These are phyloP conservation scores for Panaeolus papilionaceus DNA, from an alignment of 768 basidiomycete genomes.

Conservation along the genomic window DNA sequence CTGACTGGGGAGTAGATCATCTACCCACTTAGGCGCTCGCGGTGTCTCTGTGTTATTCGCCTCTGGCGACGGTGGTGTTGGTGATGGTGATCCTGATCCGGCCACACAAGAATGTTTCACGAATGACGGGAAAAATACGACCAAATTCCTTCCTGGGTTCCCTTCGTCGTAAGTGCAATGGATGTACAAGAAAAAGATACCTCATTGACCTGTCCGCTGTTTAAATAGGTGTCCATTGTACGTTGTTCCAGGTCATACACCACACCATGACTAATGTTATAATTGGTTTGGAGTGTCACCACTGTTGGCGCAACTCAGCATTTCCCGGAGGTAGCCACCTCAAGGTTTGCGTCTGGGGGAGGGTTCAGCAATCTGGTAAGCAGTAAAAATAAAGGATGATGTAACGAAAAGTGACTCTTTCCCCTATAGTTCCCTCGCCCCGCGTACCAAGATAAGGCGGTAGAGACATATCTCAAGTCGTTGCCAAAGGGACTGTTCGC, in stretches of 20 bases:
- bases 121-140: constrained; percentile 62
- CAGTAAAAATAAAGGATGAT: background rate
- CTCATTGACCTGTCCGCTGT: background rate
- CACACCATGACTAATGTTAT: background rate
- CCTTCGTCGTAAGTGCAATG: constrained; percentile 54
- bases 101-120: constrained; percentile 58
- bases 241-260: constrained; percentile 22
- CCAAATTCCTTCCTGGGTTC: constrained; percentile 63
- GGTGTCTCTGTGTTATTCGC: constrained; percentile 65
- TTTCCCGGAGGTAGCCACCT: constrained; percentile 65
- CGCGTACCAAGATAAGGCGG: constrained; percentile 54
- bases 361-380: constrained; percentile 36
- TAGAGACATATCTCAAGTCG: constrained; percentile 48
- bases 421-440: constrained; percentile 56
- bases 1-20: background rate
- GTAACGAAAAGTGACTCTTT: background rate
- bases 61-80: constrained; percentile 68
- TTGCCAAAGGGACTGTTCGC: constrained; percentile 56
- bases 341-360: constrained; percentile 63
- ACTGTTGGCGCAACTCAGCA: constrained; percentile 69
- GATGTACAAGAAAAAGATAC: background rate
- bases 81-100: constrained; percentile 62
- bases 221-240: constrained; percentile 55
- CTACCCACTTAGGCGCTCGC: constrained; percentile 37
- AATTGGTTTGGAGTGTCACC: constrained; percentile 56